A percentile compares a stretch with the other conserved stretches of the same genome.
Conservation (phyloP, 73 alveolate species). For the Tetrahymena malaccensis region DNA sequence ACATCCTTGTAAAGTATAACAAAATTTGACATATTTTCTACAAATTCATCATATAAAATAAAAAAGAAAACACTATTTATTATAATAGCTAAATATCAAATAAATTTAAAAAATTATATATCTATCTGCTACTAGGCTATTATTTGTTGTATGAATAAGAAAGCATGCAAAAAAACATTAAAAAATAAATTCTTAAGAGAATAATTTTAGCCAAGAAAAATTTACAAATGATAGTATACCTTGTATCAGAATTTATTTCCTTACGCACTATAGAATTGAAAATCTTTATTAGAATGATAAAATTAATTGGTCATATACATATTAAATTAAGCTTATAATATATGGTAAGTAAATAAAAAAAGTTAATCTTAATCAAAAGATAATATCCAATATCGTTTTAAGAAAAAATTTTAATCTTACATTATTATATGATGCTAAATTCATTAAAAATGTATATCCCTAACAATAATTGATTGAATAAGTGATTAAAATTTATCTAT, state of each 20-base stretch:
- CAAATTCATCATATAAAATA: too few species aligned
- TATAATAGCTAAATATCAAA: background rate
- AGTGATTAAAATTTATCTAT: too few species aligned
- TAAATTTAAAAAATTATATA: too few species aligned
- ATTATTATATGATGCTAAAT: too few species aligned
- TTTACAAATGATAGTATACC: background rate
- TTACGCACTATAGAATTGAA: background rate
- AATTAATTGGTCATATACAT: background rate
- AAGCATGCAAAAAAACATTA: background rate
- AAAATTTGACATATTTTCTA: background rate
- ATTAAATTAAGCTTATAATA: too few species aligned
- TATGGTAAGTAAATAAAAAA: background rate
- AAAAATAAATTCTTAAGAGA: too few species aligned
- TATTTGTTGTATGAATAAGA: background rate
- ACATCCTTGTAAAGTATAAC: background rate
- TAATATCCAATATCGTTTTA: too few species aligned
- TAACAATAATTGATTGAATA: too few species aligned
- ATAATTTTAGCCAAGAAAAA: background rate
- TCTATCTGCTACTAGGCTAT: background rate
- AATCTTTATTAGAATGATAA: background rate
- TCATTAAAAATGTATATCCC: too few species aligned
- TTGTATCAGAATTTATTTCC: background rate
- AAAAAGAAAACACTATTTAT: too few species aligned
- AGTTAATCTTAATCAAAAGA: background rate
- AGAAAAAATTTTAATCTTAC: too few species aligned